These are phyloP conservation scores for Talaromyces wortmannii DNA, from an alignment of 495 filamentous ascomycete genomes.

Conservation along the genomic window DNA sequence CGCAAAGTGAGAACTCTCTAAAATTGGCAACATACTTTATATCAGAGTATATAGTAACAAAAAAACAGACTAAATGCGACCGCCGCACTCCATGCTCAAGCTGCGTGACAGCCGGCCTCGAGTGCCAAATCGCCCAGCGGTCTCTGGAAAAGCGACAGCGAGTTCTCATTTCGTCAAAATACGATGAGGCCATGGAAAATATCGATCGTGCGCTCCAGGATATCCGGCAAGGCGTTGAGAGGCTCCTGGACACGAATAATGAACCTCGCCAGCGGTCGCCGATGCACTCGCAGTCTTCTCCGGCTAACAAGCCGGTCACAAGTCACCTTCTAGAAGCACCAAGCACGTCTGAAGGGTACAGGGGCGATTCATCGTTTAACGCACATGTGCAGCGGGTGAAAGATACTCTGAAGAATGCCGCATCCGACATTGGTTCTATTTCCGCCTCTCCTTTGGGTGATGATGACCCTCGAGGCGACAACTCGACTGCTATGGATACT, in stretches of 20 bases:
- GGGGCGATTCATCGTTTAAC: not conserved
- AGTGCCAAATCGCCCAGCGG: not conserved
- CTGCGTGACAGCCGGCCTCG: not conserved
- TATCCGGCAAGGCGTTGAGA: not conserved
- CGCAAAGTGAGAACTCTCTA: not conserved
- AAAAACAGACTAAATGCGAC: not conserved
- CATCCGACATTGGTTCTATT: not conserved
- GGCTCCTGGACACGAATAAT: not conserved
- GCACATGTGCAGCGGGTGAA: not conserved
- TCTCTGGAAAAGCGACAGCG: not conserved
- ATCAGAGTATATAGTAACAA: not conserved
- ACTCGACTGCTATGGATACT: not conserved
- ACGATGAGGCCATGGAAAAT: not conserved
- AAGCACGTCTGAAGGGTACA: not conserved
- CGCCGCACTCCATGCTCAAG: not conserved
- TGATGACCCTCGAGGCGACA: not conserved
- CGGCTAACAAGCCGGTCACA: not conserved
- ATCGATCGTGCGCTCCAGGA: not conserved
- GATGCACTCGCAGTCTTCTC: not conserved
- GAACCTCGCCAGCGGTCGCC: not conserved
- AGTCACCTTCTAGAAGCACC: not conserved
- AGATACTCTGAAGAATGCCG: not conserved
- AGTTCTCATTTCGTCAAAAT: not conserved
- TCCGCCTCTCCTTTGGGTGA: not conserved
- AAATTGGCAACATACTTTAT: not conserved